Conservation (phyloP, 345 rosid genomes). For the Eucalyptus pauciflora region DNA sequence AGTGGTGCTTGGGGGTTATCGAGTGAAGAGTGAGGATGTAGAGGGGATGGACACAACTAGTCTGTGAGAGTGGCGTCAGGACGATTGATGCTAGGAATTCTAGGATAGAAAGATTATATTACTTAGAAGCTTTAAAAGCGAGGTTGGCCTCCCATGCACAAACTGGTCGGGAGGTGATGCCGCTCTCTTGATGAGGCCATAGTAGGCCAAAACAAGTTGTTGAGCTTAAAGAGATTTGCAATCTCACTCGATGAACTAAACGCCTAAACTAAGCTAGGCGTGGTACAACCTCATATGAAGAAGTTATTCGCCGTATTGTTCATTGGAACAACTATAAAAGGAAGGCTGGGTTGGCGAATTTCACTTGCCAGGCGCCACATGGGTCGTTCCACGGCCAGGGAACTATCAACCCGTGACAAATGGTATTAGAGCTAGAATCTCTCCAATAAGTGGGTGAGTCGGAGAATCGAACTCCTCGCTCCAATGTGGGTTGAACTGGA, state of each 20-base stretch:
- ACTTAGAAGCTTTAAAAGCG: fast-evolving
- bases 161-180: fast-evolving
- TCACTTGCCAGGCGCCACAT: fast-evolving
- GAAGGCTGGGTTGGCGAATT: fast-evolving
- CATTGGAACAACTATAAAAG: too few species aligned
- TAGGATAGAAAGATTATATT: too few species aligned
- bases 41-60: fast-evolving
- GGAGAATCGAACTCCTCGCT: too few species aligned
- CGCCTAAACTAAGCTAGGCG: fast-evolving
- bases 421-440: fast-evolving
- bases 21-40: too few species aligned
- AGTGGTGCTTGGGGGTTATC: too few species aligned
- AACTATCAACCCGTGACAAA: fast-evolving
- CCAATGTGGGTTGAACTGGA: too few species aligned
- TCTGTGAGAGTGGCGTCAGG: fast-evolving
- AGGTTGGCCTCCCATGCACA: fast-evolving
- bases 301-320: fast-evolving
- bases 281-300: too few species aligned
- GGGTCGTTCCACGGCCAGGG: fast-evolving
- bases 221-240: fast-evolving
- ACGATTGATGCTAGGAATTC: fast-evolving
- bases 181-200: too few species aligned
- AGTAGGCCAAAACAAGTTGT: fast-evolving
- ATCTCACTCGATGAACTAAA: too few species aligned
- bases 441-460: fast-evolving